Conservation (phyloP, 2,329 filamentous ascomycete genomes). For the Claviceps pazoutovae region DNA sequence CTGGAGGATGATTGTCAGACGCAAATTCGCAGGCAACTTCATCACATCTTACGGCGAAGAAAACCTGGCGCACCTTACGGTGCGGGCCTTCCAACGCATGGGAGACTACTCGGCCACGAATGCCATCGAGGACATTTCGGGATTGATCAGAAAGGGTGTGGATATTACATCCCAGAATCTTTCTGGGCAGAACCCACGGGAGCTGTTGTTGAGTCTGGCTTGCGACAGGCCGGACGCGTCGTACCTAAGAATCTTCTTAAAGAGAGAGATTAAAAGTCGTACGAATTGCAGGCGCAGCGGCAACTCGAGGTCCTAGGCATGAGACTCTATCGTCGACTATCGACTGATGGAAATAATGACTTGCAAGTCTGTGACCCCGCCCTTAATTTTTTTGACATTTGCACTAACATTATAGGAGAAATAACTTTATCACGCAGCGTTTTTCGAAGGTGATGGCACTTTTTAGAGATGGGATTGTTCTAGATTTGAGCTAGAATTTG, state of each 20-base stretch:
- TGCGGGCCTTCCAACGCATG: neutral
- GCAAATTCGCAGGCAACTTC: neutral
- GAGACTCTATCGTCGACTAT: too few species aligned
- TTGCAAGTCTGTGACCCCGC: too few species aligned
- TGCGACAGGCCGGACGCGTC: neutral
- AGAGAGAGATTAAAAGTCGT: neutral
- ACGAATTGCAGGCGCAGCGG: neutral
- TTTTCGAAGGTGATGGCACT: too few species aligned
- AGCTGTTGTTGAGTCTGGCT: neutral
- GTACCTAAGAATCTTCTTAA: neutral
- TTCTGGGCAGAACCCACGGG: neutral
- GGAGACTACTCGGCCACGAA: neutral
- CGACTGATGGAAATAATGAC: too few species aligned
- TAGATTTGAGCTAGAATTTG: too few species aligned
- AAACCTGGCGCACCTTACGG: neutral
- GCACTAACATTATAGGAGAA: too few species aligned
- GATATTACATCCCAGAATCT: neutral
- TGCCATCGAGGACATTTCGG: neutral
- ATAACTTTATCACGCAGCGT: too few species aligned
- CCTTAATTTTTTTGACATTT: too few species aligned
- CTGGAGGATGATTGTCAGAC: neutral
- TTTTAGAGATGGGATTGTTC: too few species aligned
- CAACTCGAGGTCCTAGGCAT: neutral
- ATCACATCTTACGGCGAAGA: neutral
- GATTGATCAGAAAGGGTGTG: neutral